Evolutionary conservation across 108 stramenopile genomes (phyloP).

Genomic region (Parietichytrium sp.): DNA sequence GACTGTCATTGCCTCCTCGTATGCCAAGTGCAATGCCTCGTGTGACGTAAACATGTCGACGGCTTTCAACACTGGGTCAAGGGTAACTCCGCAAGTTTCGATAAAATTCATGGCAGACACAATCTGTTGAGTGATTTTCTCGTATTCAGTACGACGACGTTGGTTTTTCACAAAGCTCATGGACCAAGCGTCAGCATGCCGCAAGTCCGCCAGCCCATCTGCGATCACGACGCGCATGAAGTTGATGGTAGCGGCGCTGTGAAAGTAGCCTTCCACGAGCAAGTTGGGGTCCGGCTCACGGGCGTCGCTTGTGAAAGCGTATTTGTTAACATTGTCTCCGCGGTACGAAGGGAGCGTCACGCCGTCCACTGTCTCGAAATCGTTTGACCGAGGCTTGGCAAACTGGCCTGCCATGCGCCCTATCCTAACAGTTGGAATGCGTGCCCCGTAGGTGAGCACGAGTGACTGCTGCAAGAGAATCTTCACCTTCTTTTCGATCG

Average conservation of each 20-base stretch:
- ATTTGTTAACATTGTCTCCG: constrained; percentile 96
- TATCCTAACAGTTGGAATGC: constrained; percentile 91
- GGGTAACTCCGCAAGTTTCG: constrained; percentile 91
- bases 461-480: constrained; percentile 74
- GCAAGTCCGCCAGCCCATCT: constrained; percentile 93
- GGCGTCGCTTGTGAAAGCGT: background rate
- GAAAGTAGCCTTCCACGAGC: constrained; percentile 46
- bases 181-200: constrained; percentile 92
- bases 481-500: constrained; percentile 48
- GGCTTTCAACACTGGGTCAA: constrained; percentile 69
- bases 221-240: constrained; percentile 89
- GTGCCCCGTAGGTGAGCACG: constrained; percentile 87
- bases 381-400: constrained; percentile 90
- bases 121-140: constrained; percentile 83
- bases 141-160: constrained; percentile 79
- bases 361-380: constrained; percentile 73
- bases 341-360: constrained; percentile 85
- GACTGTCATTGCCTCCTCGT: constrained; percentile 90
- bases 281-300: constrained; percentile 59
- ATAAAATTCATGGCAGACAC: constrained; percentile 90
- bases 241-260: constrained; percentile 91
- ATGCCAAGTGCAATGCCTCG: constrained; percentile 93
- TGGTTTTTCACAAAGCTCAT: constrained; percentile 94
- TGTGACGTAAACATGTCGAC: constrained; percentile 94
- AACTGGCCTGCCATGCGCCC: constrained; percentile 97